Base-by-base conservation (phyloP, 345 rosid genomes). In the Pugionium cornutum region DNA sequence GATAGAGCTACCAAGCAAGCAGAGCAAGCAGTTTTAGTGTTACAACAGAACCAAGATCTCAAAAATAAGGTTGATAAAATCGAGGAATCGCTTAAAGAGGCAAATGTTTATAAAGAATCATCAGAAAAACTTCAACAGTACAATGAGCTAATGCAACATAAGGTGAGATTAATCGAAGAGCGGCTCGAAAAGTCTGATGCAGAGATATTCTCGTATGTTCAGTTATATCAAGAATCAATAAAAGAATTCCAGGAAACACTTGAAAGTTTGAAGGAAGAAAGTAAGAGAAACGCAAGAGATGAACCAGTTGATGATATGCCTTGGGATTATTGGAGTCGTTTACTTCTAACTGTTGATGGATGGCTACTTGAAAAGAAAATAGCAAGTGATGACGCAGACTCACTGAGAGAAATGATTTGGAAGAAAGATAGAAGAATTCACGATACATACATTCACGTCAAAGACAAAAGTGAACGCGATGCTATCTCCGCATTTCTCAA, bases 321-420 rank as follows among this genome's bases (percentile, higher is more conserved):
- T 33, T 74, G 70, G 86, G 95, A 81, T 71, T 89, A 88, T 81
- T 92, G 98, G 98, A 92, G 97, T 70, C 82, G 64, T 71, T 75
- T 92, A 68, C 77, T 89, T 74, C 84, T 92, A 70, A 83, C 77
- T 32, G 74, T 92, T 79, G 98, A 88, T 82, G 98, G 98, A 34
- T 92, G 98, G 98, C 64, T 83, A 61, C 95, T 92, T 62, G 98
- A 92, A 77, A 81, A 86, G 75, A 92, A 86, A 83, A 71, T 92
- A 71, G 80, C 78, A 44, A 66, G 65, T 57, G 57, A 66, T 42
- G 92, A 88, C 76, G 96, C 92, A 58, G 79, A 83, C 53, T 53
- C 78, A 31, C 79, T 92, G 74, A 82, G 98, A 74, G 94, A 88
- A 74, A 78, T 85, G 96, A 82, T 72, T 34, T 84, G 95, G 98